Evolutionary conservation across 768 basidiomycete species (phyloP).

Genomic region (Russula griseocarnosa): DNA sequence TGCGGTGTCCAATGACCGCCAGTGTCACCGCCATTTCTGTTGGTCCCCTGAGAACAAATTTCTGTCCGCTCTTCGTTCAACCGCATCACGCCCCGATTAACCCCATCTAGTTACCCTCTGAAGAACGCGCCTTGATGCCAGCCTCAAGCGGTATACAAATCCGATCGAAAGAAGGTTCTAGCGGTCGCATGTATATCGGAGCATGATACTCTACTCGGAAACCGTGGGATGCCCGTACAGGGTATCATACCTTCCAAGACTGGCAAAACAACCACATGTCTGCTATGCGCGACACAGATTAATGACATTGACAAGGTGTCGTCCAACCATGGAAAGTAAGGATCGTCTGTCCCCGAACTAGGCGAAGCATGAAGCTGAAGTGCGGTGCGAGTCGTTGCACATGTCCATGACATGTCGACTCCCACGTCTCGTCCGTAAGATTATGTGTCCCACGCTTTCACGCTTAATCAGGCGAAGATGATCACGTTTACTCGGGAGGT

Average conservation of each 20-base stretch:
- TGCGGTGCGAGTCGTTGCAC: background rate
- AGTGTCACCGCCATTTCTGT: background rate
- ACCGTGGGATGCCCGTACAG: background rate
- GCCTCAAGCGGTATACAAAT: background rate
- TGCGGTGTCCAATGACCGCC: conserved; percentile 2
- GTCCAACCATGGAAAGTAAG: conserved; percentile 2
- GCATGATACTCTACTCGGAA: background rate
- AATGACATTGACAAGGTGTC: background rate
- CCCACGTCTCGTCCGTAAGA: background rate
- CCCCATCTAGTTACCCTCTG: background rate
- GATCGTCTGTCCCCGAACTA: conserved; percentile 4
- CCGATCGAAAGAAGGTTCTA: too few relatives aligned
- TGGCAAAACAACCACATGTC: background rate
- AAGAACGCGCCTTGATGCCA: background rate
- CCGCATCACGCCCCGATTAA: background rate
- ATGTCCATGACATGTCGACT: background rate
- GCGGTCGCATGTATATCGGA: background rate
- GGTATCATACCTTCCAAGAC: background rate
- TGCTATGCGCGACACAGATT: background rate
- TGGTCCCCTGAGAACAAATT: background rate
- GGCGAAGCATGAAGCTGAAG: background rate
- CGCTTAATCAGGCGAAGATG: background rate
- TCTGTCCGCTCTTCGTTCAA: background rate
- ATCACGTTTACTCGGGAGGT: conserved; percentile 3
- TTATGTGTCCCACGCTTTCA: conserved; percentile 16